Percentiles rank a stretch among this genome's conserved stretches.
Evolutionary conservation across 495 filamentous ascomycete species (phyloP).

Genomic region (Melanomma pulvis-pyrius): DNA sequence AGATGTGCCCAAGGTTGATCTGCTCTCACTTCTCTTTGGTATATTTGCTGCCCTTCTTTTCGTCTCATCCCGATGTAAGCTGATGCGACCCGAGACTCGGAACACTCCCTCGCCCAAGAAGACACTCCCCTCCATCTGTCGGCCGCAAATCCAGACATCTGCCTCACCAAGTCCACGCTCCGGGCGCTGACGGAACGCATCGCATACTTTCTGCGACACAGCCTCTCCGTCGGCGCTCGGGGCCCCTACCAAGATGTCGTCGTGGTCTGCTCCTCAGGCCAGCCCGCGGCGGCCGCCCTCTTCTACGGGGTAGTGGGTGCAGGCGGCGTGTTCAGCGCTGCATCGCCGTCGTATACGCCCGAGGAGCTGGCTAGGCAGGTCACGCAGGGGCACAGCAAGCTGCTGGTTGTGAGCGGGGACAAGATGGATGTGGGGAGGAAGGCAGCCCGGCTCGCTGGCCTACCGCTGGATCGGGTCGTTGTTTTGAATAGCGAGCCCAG

Average conservation of each 20-base stretch:
- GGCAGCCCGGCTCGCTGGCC: conserved; percentile 30
- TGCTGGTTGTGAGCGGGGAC: conserved; percentile 35
- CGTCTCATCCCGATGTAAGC: not conserved
- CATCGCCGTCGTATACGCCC: conserved; percentile 48
- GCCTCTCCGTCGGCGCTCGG: conserved; percentile 52
- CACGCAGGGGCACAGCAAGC: conserved; percentile 39
- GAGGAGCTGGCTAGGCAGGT: conserved; percentile 52
- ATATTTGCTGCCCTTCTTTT: not conserved
- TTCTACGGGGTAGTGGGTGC: conserved; percentile 57
- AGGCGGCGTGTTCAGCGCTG: conserved; percentile 55
- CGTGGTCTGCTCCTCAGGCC: conserved; percentile 54
- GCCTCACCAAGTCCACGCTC: conserved; percentile 53
- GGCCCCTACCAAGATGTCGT: conserved; percentile 57
- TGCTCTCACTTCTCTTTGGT: conserved; percentile 40
- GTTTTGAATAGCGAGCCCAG: conserved; percentile 28
- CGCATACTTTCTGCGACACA: conserved; percentile 52
- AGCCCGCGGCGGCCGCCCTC: conserved; percentile 50
- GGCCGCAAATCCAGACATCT: conserved; percentile 52
- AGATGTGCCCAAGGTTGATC: conserved; percentile 37
- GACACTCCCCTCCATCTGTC: conserved; percentile 48
- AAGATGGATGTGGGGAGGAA: conserved; percentile 29
- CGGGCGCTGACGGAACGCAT: conserved; percentile 49
- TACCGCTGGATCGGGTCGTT: conserved; percentile 29
- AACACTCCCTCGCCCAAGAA: conserved; percentile 40
- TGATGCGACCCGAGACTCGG: conserved; percentile 24